These are phyloP conservation scores for Exutisphaerella laricina DNA, from an alignment of 2,329 filamentous ascomycete genomes.

Conservation along the genomic window DNA sequence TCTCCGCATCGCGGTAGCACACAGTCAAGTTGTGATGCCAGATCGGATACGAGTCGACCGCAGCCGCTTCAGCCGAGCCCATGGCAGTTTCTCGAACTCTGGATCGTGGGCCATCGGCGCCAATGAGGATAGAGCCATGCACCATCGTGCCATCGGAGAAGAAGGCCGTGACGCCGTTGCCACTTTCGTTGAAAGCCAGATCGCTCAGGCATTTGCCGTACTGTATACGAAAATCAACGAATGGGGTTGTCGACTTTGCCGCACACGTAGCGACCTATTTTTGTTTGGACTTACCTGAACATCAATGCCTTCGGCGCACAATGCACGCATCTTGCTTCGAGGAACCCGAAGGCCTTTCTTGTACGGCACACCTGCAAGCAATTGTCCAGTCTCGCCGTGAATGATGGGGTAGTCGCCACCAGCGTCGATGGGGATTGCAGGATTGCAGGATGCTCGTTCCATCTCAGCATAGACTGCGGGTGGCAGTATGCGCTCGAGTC, in stretches of 20 bases:
- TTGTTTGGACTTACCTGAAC: conserved; percentile 4
- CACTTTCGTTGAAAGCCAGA: not conserved
- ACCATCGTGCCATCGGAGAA: not conserved
- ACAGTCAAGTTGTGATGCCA: conserved; percentile 10
- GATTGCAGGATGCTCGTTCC: conserved; percentile 8
- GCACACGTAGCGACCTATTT: too few species aligned
- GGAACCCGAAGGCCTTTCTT: conserved; percentile 8
- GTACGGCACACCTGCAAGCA: conserved; percentile 10
- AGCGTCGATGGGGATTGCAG: conserved; percentile 7
- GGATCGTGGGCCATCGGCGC: conserved; percentile 1
- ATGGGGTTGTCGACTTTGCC: too few species aligned
- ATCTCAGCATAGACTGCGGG: conserved; percentile 2
- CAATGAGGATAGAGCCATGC: not conserved
- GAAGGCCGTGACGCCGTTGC: not conserved
- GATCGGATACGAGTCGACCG: conserved; percentile 4
- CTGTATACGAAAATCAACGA: not conserved
- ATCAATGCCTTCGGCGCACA: conserved; percentile 7
- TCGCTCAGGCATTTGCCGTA: not conserved
- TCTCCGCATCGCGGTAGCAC: conserved; percentile 8
- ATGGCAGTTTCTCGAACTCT: conserved; percentile 7
- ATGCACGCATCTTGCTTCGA: conserved; percentile 6
- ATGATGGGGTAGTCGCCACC: conserved; percentile 11
- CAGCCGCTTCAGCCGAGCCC: conserved; percentile 3
- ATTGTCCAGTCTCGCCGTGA: conserved; percentile 6
- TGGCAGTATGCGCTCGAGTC: conserved; percentile 4